Base-by-base conservation (phyloP, 2,329 filamentous ascomycete genomes). In the Diplodia mutila region DNA sequence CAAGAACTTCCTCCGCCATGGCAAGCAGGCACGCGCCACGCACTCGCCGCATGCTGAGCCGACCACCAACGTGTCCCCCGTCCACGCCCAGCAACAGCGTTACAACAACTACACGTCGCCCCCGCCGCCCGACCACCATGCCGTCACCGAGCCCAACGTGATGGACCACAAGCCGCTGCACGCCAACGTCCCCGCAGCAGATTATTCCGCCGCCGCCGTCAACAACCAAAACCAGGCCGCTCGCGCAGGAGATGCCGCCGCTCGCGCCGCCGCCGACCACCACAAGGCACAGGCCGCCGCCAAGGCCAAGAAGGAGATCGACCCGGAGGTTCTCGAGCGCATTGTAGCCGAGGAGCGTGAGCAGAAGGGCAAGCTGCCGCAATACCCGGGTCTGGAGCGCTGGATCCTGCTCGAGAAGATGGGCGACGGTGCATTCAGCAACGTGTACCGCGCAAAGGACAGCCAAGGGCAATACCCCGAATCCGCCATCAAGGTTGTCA, bases 381-480 rank as follows among this genome's bases (percentile, higher is more conserved):
- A 84, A 73, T 97, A 97, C 75, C 91, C 92, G 0, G 92, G 92
- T 46, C 83, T 97, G 48, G 93, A 97, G 73, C 84, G 94, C 75
- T 99, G 92, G 90, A 88, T 90, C 65, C 83, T 97, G 39, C 68
- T 95, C 64, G 94, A 97, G 81, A 98, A 98, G 86, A 99, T 99
- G 94, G 95, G 95, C 71, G 95, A 98, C 73, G 95, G 95, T 69
- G 95, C 95, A 69, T 99, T 99, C 85, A 98, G 94, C 84, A 98
- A 98, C 76, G 95, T 99, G 71, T 99, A 98, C 80, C 90, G 92
- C 48, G 95, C 95, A 46, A 87, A 86, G 72, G 95, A 99, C 78
- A 85, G 80, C 54, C 85, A 89, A 6, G 91, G 91, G 49, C 84
- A 89, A 70, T 86, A 87, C 70, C 89, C 87, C 72, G 90, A 98